phyloP scores from a whole-genome alignment of 805 yeast species.

The Barnettozyma siamensis region DNA sequence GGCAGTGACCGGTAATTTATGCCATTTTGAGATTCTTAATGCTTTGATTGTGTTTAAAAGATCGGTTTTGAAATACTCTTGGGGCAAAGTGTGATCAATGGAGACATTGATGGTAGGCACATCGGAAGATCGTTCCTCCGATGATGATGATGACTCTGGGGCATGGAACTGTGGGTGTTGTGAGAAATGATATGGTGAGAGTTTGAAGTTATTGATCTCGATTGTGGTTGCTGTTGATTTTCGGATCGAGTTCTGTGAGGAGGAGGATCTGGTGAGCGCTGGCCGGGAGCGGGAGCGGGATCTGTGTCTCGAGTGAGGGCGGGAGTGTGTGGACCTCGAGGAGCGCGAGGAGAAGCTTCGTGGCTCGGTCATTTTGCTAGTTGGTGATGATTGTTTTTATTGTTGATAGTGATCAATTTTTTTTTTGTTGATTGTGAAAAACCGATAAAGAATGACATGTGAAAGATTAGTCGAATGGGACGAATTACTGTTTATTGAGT shows the following conservation, averaged over 20 bases:
- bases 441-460: neutral
- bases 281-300: slow-evolving; percentile 12
- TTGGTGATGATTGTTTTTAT: neutral
- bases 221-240: slow-evolving; percentile 11
- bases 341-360: slow-evolving; percentile 6
- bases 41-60: slow-evolving; percentile 57
- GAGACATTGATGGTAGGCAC: slow-evolving; percentile 49
- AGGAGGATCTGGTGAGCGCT: slow-evolving; percentile 8
- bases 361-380: slow-evolving; percentile 2
- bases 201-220: slow-evolving; percentile 2
- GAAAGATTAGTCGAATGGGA: too few relatives aligned
- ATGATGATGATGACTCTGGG: slow-evolving; percentile 1
- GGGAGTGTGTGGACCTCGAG: slow-evolving; percentile 12
- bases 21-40: slow-evolving; percentile 77
- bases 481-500: too few relatives aligned
- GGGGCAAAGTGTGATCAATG: slow-evolving; percentile 72
- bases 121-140: slow-evolving; percentile 7
- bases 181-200: slow-evolving; percentile 9
- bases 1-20: slow-evolving; percentile 31
- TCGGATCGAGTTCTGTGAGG: slow-evolving; percentile 10
- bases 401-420: neutral
- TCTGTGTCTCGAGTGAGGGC: slow-evolving; percentile 12
- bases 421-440: neutral
- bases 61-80: slow-evolving; percentile 82
- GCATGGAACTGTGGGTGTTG: slow-evolving; percentile 4